Base-by-base conservation (phyloP, 345 rosid genomes). In the Dovyalis caffra region DNA sequence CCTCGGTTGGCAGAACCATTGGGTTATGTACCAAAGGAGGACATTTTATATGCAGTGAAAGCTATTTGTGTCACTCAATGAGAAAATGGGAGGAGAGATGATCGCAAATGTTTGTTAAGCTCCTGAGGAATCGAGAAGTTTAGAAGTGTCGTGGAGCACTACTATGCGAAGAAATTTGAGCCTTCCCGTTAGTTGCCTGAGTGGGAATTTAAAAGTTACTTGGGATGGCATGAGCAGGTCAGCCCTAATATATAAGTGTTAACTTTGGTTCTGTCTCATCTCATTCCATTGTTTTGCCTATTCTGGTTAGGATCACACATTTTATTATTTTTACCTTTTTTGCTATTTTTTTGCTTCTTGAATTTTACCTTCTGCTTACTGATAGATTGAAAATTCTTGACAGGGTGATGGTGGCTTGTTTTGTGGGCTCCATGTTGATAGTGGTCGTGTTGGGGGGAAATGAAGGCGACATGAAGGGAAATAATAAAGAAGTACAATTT, bases 221-320 rank as follows among this genome's bases (percentile, higher is more conserved):
- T 95, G 86, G 99, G 99, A 85, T 95, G 99, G 99, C 94, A 94
- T 73, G 90, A 89, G 73, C 97, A 94, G 99, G 99, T 94, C 73
- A 32, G 74, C 78, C 20, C 10, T 65, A 9, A 70, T 14, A 12
- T 38, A 28, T 56, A 2, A 47, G 23, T 21, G 7, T 6, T n/a
- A n/a, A 31, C n/a, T 71, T 45, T 66, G 38, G 51, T 77, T 63
- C 37, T 32, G 4, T 65, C n/a, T 61, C 6, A 40, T 56, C 21
- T 15, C 16, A 38, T 7, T 43, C 21, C n/a, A 56, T 16, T 25
- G 8, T 32, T 69, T 29, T 49, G 9, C 5, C 37, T 71, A 25
- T 18, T 21, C n/a, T 71, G 15, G 35, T 71, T 71, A 43, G 57
- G 11, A 21, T 62, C 69, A 26, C 14, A 40, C 35, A 66, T 35